Percentiles rank a stretch among this genome's conserved stretches.
phyloP scores from a whole-genome alignment of 2,329 filamentous ascomycete species.

The Aspergillus novoparasiticus region DNA sequence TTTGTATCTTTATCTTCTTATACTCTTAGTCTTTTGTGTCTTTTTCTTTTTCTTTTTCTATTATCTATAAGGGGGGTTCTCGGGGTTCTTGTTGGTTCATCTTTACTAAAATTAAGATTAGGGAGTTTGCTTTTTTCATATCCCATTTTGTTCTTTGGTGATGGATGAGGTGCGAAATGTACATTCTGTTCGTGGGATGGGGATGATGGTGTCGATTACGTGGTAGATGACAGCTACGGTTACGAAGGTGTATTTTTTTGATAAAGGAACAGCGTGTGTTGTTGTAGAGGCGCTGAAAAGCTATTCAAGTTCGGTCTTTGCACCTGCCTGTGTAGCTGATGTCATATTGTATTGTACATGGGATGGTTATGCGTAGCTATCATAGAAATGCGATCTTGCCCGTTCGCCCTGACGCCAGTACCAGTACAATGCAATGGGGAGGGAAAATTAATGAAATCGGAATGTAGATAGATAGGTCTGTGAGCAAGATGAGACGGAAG shows the following conservation, averaged over 20 bases:
- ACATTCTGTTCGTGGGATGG: background rate
- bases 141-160: constrained; percentile 2
- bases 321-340: background rate
- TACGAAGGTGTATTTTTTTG: background rate
- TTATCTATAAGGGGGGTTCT: constrained; percentile 5
- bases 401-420: constrained; percentile 18
- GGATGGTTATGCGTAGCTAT: background rate
- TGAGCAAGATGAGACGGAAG: background rate
- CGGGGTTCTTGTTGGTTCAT: constrained; percentile 3
- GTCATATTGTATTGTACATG: constrained; percentile 10
- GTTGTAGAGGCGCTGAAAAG: background rate
- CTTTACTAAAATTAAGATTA: background rate
- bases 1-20: constrained; percentile 1
- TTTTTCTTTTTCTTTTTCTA: constrained; percentile 12
- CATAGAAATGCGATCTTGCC: constrained; percentile 8
- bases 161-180: background rate
- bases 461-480: background rate
- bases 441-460: constrained; percentile 7
- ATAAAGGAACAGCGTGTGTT: background rate
- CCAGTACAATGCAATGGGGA: constrained; percentile 5
- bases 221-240: background rate
- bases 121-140: constrained; percentile 12
- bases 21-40: constrained; percentile 9
- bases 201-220: background rate
- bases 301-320: background rate